Percentiles rank a stretch among this genome's conserved stretches.
These are phyloP conservation scores for Rhodamnia argentea DNA, from an alignment of 345 rosid species.

Conservation along the genomic window DNA sequence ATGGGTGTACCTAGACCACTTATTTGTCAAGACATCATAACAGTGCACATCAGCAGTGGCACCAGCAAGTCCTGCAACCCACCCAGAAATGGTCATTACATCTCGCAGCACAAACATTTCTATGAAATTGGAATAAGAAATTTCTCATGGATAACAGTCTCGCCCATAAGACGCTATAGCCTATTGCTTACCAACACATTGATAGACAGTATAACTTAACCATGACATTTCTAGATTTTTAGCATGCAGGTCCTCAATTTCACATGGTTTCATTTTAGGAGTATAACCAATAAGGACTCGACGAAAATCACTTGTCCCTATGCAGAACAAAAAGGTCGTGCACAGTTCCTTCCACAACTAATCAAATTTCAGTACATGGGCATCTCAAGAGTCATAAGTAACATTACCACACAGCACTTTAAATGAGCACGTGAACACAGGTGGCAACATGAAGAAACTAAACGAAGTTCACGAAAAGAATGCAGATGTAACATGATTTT, in stretches of 20 bases:
- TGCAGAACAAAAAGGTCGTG: background rate
- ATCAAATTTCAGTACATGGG: background rate
- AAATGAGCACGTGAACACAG: background rate
- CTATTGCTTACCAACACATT: background rate
- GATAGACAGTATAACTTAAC: background rate
- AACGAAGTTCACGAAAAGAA: background rate
- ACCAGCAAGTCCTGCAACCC: constrained; percentile 81
- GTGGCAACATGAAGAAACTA: background rate
- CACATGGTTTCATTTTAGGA: background rate
- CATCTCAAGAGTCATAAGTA: background rate
- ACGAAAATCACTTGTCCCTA: background rate
- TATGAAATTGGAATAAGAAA: background rate
- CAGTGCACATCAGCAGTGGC: constrained; percentile 99
- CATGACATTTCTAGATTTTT: background rate
- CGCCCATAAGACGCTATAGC: background rate
- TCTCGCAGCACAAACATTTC: background rate
- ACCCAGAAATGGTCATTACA: constrained; percentile 4
- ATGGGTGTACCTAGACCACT: constrained; percentile 80
- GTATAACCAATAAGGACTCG: background rate
- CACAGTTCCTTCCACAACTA: background rate
- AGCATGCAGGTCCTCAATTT: background rate
- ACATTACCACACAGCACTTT: background rate
- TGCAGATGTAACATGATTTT: background rate
- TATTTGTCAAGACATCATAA: constrained; percentile 85
- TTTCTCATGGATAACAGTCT: background rate